Percentiles rank a stretch among this genome's conserved stretches.
phyloP scores from a whole-genome alignment of 2,329 filamentous ascomycete species.

The Cercospora zeae-maydis region DNA sequence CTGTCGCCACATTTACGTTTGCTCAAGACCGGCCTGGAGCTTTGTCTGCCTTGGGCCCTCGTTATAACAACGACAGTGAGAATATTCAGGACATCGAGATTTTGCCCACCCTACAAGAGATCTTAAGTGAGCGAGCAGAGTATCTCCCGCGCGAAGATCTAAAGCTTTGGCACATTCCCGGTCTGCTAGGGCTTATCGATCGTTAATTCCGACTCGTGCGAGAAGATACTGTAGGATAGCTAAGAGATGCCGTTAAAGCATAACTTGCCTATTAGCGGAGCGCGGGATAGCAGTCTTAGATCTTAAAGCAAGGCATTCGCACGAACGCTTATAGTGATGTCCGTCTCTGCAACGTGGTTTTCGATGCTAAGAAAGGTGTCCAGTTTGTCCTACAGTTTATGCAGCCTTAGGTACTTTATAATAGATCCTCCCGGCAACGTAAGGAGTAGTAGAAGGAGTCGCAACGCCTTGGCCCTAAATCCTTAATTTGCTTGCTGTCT shows the following conservation, averaged over 20 bases:
- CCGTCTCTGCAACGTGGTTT: constrained; percentile 32
- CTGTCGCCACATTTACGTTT: constrained; percentile 16
- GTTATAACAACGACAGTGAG: constrained; percentile 69
- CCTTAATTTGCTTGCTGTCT: constrained; percentile 51
- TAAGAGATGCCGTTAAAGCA: constrained; percentile 56
- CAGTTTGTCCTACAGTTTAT: constrained; percentile 46
- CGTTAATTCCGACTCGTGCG: constrained; percentile 69
- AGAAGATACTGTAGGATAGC: constrained; percentile 66
- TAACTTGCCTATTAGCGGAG: constrained; percentile 39
- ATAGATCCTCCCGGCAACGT: constrained; percentile 33
- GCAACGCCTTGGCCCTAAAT: constrained; percentile 49
- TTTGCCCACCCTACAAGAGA: constrained; percentile 63
- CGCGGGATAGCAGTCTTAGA: neutral
- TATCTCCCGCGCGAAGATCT: constrained; percentile 34
- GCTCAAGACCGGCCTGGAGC: constrained; percentile 32
- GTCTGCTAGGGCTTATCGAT: constrained; percentile 54
- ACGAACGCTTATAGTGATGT: constrained; percentile 41
- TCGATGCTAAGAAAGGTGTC: constrained; percentile 44
- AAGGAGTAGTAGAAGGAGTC: constrained; percentile 51
- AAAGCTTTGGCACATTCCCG: constrained; percentile 41
- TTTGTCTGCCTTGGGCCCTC: constrained; percentile 50
- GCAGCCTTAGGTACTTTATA: constrained; percentile 41
- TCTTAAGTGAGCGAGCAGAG: constrained; percentile 24
- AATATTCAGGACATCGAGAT: constrained; percentile 62
- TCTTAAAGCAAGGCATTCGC: constrained; percentile 23